These are phyloP conservation scores for Vanrija humicola DNA, from an alignment of 1,284 basidiomycete genomes.

Conservation along the genomic window DNA sequence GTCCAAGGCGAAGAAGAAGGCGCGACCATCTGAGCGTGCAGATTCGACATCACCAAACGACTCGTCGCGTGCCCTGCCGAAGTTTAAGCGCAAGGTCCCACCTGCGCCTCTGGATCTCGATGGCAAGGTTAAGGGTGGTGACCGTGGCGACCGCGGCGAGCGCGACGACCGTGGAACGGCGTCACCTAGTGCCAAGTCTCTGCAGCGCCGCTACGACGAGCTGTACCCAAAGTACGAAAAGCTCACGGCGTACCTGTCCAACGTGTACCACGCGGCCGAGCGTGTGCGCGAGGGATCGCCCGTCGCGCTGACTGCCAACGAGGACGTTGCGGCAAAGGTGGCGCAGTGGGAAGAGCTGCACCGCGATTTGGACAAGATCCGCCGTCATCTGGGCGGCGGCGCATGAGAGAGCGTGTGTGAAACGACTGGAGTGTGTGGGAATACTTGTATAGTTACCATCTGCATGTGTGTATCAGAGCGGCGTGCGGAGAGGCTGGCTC, in stretches of 20 bases:
- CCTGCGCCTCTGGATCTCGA: conserved; percentile 9
- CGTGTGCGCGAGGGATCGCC: conserved; percentile 13
- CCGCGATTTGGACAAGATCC: conserved; percentile 34
- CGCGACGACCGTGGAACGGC: not conserved
- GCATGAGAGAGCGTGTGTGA: too few species aligned
- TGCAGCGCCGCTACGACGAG: conserved; percentile 39
- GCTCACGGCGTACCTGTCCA: conserved; percentile 24
- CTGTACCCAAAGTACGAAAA: conserved; percentile 38
- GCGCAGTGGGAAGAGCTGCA: conserved; percentile 39
- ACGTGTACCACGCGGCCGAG: conserved; percentile 24
- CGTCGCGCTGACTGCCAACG: conserved; percentile 1
- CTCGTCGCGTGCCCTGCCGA: not conserved
- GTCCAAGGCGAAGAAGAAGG: not conserved
- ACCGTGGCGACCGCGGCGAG: not conserved
- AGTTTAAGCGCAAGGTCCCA: not conserved
- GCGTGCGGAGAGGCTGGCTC: too few species aligned
- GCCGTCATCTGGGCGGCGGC: not conserved
- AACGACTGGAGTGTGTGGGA: too few species aligned
- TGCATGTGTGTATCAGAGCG: too few species aligned
- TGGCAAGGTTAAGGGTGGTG: not conserved
- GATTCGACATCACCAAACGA: not conserved
- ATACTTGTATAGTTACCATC: too few species aligned
- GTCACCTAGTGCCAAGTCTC: conserved; percentile 18
- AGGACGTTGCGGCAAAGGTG: conserved; percentile 26
- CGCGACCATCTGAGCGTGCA: not conserved